Base-by-base conservation (phyloP, 345 rosid genomes). In the Nasturtium officinale region DNA sequence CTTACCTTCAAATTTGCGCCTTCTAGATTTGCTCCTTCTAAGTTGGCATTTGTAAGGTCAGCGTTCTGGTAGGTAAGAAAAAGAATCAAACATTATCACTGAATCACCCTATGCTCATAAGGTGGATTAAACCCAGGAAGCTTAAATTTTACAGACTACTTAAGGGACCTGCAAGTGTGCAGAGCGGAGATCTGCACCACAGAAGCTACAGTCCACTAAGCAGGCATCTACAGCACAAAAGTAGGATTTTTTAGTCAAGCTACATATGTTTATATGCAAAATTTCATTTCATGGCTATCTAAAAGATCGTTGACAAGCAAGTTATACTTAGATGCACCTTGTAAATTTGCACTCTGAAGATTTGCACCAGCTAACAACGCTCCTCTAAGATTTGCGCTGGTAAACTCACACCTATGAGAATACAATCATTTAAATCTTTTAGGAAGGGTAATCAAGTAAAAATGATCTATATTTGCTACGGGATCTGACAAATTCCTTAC, bases 281-380 rank as follows among this genome's bases (percentile, higher is more conserved):
- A 47, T 9, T 21, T 18, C 26, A 51, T 48, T 58, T 38, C 20
- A 45, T 42, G 28, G 33, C 28, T 29, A 28, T 29, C 33, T 23
- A 18, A 32, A 42, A 32, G 61, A 61, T 61, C 42, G 46, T 61
- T 48, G 55, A 16, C 51, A 35, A 61, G 75, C 37, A 76, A 48
- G 63, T 7, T 15, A 61, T 21, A 42, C 37, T 17, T 30, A 63
- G 9, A 51, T 17, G 79, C 79, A 78, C 97, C 97, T 87, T 91
- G 96, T 28, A 94, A 77, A 80, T 89, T 94, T 71, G 97, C 97
- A 87, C 97, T 91, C 81, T 91, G 92, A 83, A 94, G 97, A 87
- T 68, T 87, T 53, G 95, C 81, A 74, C 93, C 98, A 75, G 96
- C 87, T 82, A 94, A 77, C 64, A 89, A 65, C 61, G 97, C 93